A percentile compares a stretch with the other conserved stretches of the same genome.
Evolutionary conservation across 208 protist species (phyloP).

Genomic region (Crithidia thermophila): DNA sequence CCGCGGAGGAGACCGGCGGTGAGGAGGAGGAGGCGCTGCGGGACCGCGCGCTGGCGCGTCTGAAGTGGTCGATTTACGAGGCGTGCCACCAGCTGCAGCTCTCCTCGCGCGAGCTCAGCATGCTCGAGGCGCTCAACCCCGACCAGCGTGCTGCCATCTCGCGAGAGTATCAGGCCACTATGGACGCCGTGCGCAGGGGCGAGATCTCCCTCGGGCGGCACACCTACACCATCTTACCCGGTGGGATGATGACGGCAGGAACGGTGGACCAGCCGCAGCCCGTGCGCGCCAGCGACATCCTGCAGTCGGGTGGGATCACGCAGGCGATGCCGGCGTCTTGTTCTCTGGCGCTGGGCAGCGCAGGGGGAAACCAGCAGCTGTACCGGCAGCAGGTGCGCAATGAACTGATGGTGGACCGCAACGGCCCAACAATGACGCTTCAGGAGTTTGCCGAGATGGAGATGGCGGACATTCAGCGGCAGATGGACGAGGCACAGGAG

Average conservation of each 20-base stretch:
- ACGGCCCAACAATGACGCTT: conserved; percentile 86
- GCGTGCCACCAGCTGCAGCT: conserved; percentile 83
- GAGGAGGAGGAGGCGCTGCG: conserved; percentile 88
- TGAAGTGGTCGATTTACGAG: conserved; percentile 81
- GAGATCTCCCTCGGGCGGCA: conserved; percentile 72
- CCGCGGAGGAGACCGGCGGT: conserved; percentile 53
- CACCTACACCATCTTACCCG: conserved; percentile 89
- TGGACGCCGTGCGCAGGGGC: conserved; percentile 73
- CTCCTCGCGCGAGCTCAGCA: conserved; percentile 70
- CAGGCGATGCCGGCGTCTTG: not conserved
- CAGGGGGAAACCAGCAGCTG: conserved; percentile 37
- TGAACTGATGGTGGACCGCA: conserved; percentile 81
- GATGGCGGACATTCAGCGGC: conserved; percentile 79
- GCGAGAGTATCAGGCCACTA: conserved; percentile 60
- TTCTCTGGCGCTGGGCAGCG: conserved; percentile 13
- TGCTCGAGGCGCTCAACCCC: conserved; percentile 65
- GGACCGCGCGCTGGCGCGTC: conserved; percentile 57
- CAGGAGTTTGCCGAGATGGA: conserved; percentile 86
- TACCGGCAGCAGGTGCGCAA: conserved; percentile 75
- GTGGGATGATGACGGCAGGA: conserved; percentile 70
- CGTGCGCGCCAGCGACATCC: conserved; percentile 30
- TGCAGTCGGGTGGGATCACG: conserved; percentile 18
- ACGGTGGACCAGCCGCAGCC: conserved; percentile 52
- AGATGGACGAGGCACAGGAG: conserved; percentile 57
- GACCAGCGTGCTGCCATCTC: conserved; percentile 67